Evolutionary conservation across 2,329 filamentous ascomycete genomes (phyloP), one percentile per base, ranked within the genome.

Genomic region (Penicillium capsulatum): DNA sequence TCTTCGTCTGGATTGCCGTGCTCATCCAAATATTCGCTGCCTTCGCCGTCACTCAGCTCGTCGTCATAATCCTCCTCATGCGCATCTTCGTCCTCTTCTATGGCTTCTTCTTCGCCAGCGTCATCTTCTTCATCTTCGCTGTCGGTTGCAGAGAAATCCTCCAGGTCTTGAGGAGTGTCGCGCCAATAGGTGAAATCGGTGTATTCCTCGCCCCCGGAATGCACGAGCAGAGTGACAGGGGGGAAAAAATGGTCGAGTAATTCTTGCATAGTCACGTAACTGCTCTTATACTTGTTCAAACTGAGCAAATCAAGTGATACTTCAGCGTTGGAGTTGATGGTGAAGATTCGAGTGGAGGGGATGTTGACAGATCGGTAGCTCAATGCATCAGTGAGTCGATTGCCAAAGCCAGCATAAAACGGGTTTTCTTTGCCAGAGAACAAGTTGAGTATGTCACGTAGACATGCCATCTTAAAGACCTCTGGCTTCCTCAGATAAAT

Each of bases 161-260:
- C 86, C 17, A 96, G 68, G 35, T 94, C 88, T 11, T 91, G 75
- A 2, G 89, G 87, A 33, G 77, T 76, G 47, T 94, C 85, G 47
- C 94, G 78, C 92, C 92, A 98, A 68, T 94, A 98, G 41, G 82
- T 91, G 67, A 98, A 98, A 62, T 98, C 92, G 0, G 92, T 98
- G 59, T 86, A 98, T 41, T 94, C 85, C 62, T 97, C 92, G 9
- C 90, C 91, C 14, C 90, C 91, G 31, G 86, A 85, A 55, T 86
- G 88, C 13, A 96, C 83, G 19, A 98, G 74, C 17, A 90, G 82
- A 48, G 83, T 87, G 9, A 94, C 83, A 2, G 94, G 88, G 5
- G 92, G 92, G 65, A 98, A 98, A 70, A 95, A 97, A 65, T 98
- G 92, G 61, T 98, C 92, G 5, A 98, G 87, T 43, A 98, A 83